Percentiles rank a stretch among this genome's conserved stretches.
Conservation (phyloP, 768 basidiomycete species). For the Kondoa malvinella region DNA sequence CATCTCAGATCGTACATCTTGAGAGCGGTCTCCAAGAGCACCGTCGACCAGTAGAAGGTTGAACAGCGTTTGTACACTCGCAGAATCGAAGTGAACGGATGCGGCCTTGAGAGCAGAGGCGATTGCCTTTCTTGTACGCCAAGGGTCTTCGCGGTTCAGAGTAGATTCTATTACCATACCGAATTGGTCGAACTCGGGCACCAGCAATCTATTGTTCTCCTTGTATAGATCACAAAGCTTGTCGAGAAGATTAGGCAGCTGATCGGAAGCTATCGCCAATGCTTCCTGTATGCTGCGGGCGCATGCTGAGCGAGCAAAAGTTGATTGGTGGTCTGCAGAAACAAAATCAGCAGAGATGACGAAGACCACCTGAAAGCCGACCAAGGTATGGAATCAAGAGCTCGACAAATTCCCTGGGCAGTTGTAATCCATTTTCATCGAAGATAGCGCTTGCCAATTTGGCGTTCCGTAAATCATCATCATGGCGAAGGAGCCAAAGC, state of each 20-base stretch:
- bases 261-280: constrained; percentile 53
- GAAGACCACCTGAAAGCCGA: constrained; percentile 31
- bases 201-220: constrained; percentile 62
- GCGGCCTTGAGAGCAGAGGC: constrained; percentile 51
- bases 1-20: constrained; percentile 72
- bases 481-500: constrained; percentile 74
- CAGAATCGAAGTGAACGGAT: constrained; percentile 47
- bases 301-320: constrained; percentile 57
- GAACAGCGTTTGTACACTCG: constrained; percentile 56
- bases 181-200: constrained; percentile 79
- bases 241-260: constrained; percentile 34
- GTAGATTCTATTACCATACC: constrained; percentile 84
- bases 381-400: constrained; percentile 53
- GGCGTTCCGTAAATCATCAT: constrained; percentile 74
- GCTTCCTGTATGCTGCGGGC: constrained; percentile 62
- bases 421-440: constrained; percentile 90
- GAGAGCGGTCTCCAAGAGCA: constrained; percentile 66
- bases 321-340: constrained; percentile 52
- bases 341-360: not conserved
- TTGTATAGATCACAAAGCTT: constrained; percentile 56
- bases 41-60: constrained; percentile 66
- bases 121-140: constrained; percentile 60
- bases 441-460: constrained; percentile 62
- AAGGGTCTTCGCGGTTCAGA: constrained; percentile 75
- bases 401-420: constrained; percentile 49